Conservation (phyloP, 1,284 basidiomycete genomes). For the Leccinum subfulvum region DNA sequence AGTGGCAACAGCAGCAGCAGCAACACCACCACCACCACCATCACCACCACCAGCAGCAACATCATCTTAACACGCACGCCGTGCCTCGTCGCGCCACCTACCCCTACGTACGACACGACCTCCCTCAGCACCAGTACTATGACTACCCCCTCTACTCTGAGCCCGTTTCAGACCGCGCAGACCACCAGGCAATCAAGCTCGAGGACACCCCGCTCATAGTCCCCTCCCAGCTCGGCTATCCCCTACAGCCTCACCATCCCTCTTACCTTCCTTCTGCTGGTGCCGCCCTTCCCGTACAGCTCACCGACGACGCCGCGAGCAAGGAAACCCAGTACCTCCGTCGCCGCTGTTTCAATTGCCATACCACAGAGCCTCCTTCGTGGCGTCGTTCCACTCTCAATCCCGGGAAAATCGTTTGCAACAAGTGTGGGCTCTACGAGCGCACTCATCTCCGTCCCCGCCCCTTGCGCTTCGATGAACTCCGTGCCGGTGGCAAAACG, state of each 20-base stretch:
- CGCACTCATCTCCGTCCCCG: constrained; percentile 78
- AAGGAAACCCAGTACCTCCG: constrained; percentile 86
- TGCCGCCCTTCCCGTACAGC: constrained; percentile 65
- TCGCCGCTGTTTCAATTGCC: constrained; percentile 82
- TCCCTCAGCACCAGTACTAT: constrained; percentile 38
- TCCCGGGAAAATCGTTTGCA: constrained; percentile 86
- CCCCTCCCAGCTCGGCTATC: constrained; percentile 50
- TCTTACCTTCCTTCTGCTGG: constrained; percentile 33
- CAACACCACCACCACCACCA: constrained; percentile 20
- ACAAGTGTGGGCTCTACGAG: constrained; percentile 85
- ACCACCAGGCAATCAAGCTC: constrained; percentile 53
- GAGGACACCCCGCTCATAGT: constrained; percentile 63
- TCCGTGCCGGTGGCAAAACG: constrained; percentile 78
- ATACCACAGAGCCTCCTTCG: constrained; percentile 81
- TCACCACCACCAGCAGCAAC: not conserved
- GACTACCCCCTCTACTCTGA: constrained; percentile 31
- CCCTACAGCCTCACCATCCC: constrained; percentile 26
- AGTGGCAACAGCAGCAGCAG: constrained; percentile 39
- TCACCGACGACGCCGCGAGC: constrained; percentile 82
- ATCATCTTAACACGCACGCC: constrained; percentile 24
- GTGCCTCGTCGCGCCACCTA: constrained; percentile 66
- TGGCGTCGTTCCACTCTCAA: constrained; percentile 84
- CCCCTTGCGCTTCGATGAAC: constrained; percentile 79
- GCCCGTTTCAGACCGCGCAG: constrained; percentile 33
- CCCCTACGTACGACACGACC: constrained; percentile 69